A percentile compares a stretch with the other conserved stretches of the same genome.
Conservation (phyloP, 345 rosid genomes). For the Carallia brachiata region DNA sequence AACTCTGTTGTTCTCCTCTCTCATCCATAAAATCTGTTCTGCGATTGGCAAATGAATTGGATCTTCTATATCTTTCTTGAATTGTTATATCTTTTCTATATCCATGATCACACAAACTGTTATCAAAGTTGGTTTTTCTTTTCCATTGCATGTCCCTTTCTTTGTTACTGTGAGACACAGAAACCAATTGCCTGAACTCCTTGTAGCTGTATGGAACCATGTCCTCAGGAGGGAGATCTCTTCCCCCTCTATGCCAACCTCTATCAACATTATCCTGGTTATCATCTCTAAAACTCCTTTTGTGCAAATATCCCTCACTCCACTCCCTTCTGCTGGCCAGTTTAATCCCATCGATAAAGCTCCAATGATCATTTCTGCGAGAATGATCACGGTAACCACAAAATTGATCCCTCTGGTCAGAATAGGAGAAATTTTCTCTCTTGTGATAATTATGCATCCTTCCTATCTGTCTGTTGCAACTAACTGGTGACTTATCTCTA, state of each 20-base stretch:
- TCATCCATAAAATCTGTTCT: conserved; percentile 30
- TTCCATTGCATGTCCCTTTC: conserved; percentile 27
- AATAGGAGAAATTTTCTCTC: conserved; percentile 24
- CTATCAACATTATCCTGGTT: conserved; percentile 23
- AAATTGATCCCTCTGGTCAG: conserved; percentile 20
- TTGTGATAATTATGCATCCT: conserved; percentile 19
- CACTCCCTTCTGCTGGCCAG: conserved; percentile 23
- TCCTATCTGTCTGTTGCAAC: conserved; percentile 30
- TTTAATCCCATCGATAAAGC: conserved; percentile 32
- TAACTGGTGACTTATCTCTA: conserved; percentile 28
- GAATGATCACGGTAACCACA: conserved; percentile 20
- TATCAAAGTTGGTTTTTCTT: conserved; percentile 27
- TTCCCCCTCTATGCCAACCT: conserved; percentile 20
- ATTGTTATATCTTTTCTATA: conserved; percentile 21
- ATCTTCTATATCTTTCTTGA: conserved; percentile 23
- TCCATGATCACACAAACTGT: conserved; percentile 23
- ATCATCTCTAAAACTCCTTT: conserved; percentile 23
- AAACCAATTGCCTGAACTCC: conserved; percentile 26
- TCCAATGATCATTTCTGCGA: conserved; percentile 22
- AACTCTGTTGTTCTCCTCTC: conserved; percentile 24
- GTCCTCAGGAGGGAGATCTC: conserved; percentile 23
- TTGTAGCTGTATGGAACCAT: conserved; percentile 23
- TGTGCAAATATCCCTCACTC: conserved; percentile 26
- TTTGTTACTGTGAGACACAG: conserved; percentile 22
- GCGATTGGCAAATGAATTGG: conserved; percentile 25